Conservation (phyloP, 2,329 filamentous ascomycete genomes). For the Corniculantispora saksenae region DNA sequence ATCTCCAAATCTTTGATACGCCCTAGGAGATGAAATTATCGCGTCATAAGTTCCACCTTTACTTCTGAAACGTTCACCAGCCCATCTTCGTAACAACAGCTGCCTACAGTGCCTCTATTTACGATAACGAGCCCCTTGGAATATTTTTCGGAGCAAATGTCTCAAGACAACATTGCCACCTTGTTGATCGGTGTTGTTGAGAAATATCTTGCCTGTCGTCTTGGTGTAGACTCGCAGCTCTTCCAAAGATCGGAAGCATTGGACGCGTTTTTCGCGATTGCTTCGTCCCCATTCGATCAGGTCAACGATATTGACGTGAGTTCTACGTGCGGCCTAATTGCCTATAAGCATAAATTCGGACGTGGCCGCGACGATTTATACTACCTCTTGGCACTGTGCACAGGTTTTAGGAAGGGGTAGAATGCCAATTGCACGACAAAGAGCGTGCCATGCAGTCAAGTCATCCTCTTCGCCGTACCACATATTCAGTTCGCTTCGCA, state of each 20-base stretch:
- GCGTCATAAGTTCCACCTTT: too few species aligned
- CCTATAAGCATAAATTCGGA: neutral
- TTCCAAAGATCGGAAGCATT: constrained; percentile 2
- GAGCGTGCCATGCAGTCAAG: constrained; percentile 12
- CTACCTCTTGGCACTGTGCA: neutral
- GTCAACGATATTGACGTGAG: constrained; percentile 18
- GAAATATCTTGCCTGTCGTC: neutral
- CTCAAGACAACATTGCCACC: neutral
- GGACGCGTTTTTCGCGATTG: constrained; percentile 13
- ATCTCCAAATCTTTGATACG: too few species aligned
- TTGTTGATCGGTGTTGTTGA: neutral
- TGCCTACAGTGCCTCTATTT: too few species aligned
- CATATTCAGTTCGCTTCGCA: neutral
- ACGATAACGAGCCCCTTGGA: too few species aligned
- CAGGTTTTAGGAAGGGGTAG: constrained; percentile 1
- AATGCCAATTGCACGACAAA: constrained; percentile 11
- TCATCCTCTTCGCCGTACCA: constrained; percentile 15
- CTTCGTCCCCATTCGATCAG: constrained; percentile 21
- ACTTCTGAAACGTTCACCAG: too few species aligned
- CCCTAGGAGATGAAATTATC: too few species aligned
- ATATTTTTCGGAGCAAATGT: neutral
- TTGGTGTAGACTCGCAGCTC: neutral
- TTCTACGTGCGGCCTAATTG: constrained; percentile 9
- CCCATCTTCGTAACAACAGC: too few species aligned
- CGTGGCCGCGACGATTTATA: neutral